Conservation (phyloP, 495 filamentous ascomycete species). For the Aspergillus asperescens region DNA sequence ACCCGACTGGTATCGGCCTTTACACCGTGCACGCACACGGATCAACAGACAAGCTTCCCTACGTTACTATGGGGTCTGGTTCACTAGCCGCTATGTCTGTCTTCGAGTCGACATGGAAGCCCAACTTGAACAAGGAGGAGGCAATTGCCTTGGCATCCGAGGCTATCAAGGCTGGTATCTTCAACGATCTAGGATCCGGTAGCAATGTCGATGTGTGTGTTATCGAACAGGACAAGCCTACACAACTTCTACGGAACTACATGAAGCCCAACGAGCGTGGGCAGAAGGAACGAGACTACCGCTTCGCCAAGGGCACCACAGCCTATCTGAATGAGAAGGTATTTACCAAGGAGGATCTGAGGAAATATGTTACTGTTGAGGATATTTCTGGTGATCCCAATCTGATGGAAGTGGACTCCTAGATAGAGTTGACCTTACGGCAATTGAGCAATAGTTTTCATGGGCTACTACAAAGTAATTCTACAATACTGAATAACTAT, state of each 20-base stretch:
- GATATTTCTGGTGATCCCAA: slow-evolving; percentile 61
- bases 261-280: slow-evolving; percentile 88
- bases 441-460: neutral
- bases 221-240: slow-evolving; percentile 83
- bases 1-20: slow-evolving; percentile 91
- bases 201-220: slow-evolving; percentile 97
- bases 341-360: slow-evolving; percentile 86
- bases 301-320: slow-evolving; percentile 83
- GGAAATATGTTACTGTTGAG: slow-evolving; percentile 89
- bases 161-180: slow-evolving; percentile 96
- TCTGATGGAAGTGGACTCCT: slow-evolving; percentile 87
- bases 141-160: slow-evolving; percentile 78
- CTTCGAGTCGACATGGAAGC: slow-evolving; percentile 95
- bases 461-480: neutral
- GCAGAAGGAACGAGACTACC: slow-evolving; percentile 88
- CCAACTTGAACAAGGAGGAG: slow-evolving; percentile 67
- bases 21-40: slow-evolving; percentile 99
- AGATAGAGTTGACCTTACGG: slow-evolving; percentile 22
- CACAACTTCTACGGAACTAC: slow-evolving; percentile 83
- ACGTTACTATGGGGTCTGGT: slow-evolving; percentile 98
- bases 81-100: slow-evolving; percentile 96
- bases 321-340: slow-evolving; percentile 90
- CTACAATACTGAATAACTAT: neutral
- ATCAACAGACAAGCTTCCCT: slow-evolving; percentile 96
- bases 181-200: slow-evolving; percentile 96